Conservation (phyloP, 202 grass and related monocot species). For the Musa balbisiana region DNA sequence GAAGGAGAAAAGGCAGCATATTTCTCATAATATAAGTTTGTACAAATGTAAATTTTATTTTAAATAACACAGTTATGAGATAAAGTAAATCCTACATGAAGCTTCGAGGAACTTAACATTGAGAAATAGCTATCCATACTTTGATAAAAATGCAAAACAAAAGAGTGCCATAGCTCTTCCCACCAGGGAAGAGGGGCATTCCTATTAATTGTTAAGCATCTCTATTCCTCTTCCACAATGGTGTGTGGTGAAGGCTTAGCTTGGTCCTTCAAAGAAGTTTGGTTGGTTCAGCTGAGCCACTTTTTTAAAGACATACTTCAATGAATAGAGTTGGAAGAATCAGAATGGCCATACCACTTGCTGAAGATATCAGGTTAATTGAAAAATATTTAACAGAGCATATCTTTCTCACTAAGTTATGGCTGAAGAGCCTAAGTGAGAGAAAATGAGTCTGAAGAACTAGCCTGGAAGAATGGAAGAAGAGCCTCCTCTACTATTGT, state of each 20-base stretch:
- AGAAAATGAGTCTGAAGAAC: conserved; percentile 2
- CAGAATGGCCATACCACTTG: too few species aligned
- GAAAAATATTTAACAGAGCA: neutral
- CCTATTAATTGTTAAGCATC: too few species aligned
- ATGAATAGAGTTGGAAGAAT: neutral
- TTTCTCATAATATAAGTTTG: neutral
- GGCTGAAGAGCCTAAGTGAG: neutral
- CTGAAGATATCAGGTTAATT: too few species aligned
- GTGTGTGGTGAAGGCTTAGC: too few species aligned
- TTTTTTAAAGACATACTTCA: too few species aligned
- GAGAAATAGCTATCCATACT: too few species aligned
- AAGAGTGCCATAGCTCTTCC: too few species aligned
- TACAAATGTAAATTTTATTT: neutral
- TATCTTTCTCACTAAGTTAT: neutral
- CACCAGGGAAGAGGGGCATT: too few species aligned
- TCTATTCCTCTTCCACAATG: too few species aligned
- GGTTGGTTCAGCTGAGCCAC: too few species aligned
- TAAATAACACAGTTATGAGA: neutral
- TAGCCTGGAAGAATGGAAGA: conserved; percentile 98
- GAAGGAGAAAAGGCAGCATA: neutral
- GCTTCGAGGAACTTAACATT: neutral
- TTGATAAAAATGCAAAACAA: too few species aligned
- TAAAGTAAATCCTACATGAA: neutral
- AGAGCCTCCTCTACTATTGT: conserved; percentile 70
- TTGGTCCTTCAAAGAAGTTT: too few species aligned